These are phyloP conservation scores for Dactylellina sp. DNA, from an alignment of 2,329 filamentous ascomycete species.

Conservation along the genomic window DNA sequence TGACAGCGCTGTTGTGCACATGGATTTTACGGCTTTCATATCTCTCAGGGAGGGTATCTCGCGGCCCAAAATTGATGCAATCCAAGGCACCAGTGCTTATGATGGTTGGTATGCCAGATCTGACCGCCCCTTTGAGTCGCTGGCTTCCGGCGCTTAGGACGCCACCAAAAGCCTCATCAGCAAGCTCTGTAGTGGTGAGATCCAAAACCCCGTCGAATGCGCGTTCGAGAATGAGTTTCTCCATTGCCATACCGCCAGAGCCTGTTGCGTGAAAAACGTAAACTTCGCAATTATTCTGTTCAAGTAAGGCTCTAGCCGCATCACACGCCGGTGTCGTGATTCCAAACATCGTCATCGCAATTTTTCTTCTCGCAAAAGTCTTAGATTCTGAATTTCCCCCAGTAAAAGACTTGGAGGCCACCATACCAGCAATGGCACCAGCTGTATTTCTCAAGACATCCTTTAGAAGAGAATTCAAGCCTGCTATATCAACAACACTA, in stretches of 20 bases:
- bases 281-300: slow-evolving; percentile 64
- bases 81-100: slow-evolving; percentile 67
- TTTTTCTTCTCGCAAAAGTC: slow-evolving; percentile 66
- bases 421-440: slow-evolving; percentile 71
- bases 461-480: slow-evolving; percentile 72
- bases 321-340: slow-evolving; percentile 77
- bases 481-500: slow-evolving; percentile 77
- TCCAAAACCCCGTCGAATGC: slow-evolving; percentile 76
- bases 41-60: slow-evolving; percentile 69
- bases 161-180: slow-evolving; percentile 73
- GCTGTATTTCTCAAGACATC: slow-evolving; percentile 74
- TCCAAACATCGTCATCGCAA: slow-evolving; percentile 80
- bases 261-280: slow-evolving; percentile 79
- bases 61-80: slow-evolving; percentile 72
- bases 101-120: slow-evolving; percentile 71
- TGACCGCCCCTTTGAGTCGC: slow-evolving; percentile 71
- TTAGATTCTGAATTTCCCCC: neutral
- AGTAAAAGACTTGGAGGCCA: slow-evolving; percentile 1
- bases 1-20: slow-evolving; percentile 75
- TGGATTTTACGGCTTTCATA: slow-evolving; percentile 69
- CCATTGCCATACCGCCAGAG: slow-evolving; percentile 76
- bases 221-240: slow-evolving; percentile 71
- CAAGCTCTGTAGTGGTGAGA: slow-evolving; percentile 77
- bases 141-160: slow-evolving; percentile 71
- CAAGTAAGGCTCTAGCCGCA: slow-evolving; percentile 68